phyloP scores from a whole-genome alignment of 2,329 filamentous ascomycete genomes.

The Exophiala dermatitidis region DNA sequence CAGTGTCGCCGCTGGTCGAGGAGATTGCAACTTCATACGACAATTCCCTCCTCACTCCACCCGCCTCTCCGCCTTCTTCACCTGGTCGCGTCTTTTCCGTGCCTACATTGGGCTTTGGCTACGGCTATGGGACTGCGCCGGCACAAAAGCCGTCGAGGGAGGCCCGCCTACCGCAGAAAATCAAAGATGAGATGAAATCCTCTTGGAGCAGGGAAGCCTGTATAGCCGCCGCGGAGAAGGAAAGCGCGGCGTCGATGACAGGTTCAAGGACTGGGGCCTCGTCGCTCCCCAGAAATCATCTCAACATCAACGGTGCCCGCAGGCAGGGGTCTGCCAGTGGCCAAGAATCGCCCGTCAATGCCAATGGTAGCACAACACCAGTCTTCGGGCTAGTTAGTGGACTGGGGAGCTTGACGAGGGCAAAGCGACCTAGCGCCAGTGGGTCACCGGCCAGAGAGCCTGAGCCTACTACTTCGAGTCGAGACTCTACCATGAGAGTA shows the following conservation, averaged over 20 bases:
- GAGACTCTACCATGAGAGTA: conserved; percentile 42
- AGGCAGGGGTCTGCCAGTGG: conserved; percentile 16
- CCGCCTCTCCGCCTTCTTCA: conserved; percentile 62
- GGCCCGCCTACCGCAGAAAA: conserved; percentile 56
- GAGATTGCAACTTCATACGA: conserved; percentile 67
- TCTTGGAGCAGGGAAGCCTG: conserved; percentile 74
- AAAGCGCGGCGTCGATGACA: conserved; percentile 63
- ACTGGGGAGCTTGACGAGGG: conserved; percentile 29
- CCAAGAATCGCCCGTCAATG: conserved; percentile 26
- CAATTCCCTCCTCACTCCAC: conserved; percentile 54
- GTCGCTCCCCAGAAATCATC: conserved; percentile 26
- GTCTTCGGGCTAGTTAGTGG: conserved; percentile 21
- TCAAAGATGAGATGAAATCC: conserved; percentile 67
- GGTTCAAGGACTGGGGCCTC: conserved; percentile 61
- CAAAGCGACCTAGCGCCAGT: conserved; percentile 34
- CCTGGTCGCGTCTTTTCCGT: conserved; percentile 59
- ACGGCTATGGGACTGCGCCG: conserved; percentile 36
- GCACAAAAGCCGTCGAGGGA: conserved; percentile 33
- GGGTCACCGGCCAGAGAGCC: conserved; percentile 32
- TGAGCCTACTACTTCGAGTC: conserved; percentile 33
- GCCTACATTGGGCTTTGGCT: conserved; percentile 51
- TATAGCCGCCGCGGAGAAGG: conserved; percentile 58
- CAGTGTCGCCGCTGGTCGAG: conserved; percentile 63
- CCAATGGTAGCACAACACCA: conserved; percentile 19
- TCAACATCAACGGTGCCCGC: conserved; percentile 23